Conservation (phyloP, 495 filamentous ascomycete species). For the Cryomyces antarcticus region DNA sequence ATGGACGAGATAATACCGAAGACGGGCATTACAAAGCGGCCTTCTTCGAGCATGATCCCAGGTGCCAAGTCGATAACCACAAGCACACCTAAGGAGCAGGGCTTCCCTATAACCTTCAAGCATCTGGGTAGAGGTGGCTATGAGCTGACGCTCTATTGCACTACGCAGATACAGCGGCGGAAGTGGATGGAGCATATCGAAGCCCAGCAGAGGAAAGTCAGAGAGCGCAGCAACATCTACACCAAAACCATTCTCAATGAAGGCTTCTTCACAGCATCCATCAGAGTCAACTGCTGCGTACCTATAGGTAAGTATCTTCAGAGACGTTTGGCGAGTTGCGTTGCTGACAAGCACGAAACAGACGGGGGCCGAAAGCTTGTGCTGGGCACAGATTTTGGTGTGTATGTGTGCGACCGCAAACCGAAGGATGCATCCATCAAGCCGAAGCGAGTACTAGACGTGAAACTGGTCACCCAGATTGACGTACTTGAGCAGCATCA, state of each 20-base stretch:
- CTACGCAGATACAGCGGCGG: conserved; percentile 54
- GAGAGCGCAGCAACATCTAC: conserved; percentile 80
- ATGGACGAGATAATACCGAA: conserved; percentile 89
- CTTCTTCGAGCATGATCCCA: conserved; percentile 70
- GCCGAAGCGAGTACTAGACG: conserved; percentile 71
- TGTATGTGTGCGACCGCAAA: conserved; percentile 78
- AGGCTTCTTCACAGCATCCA: conserved; percentile 60
- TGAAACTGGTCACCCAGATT: conserved; percentile 74
- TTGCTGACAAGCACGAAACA: conserved; percentile 22
- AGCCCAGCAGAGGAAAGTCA: conserved; percentile 63
- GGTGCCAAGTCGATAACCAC: conserved; percentile 35
- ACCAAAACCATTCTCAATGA: conserved; percentile 72
- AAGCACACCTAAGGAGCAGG: conserved; percentile 37
- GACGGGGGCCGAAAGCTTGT: conserved; percentile 92
- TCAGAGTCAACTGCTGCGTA: conserved; percentile 80
- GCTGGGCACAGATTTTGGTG: conserved; percentile 80
- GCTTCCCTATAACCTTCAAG: conserved; percentile 90
- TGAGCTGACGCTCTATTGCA: conserved; percentile 76
- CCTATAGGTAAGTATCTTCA: conserved; percentile 48
- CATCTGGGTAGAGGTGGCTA: conserved; percentile 95
- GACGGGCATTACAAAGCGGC: conserved; percentile 59
- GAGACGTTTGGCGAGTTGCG: background rate
- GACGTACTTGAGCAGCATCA: conserved; percentile 91
- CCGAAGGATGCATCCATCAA: conserved; percentile 58
- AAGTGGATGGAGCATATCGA: conserved; percentile 97